Percentiles rank a stretch among this genome's conserved stretches.
These are phyloP conservation scores for Ailanthus altissimus DNA, from an alignment of 345 rosid genomes.

Conservation along the genomic window DNA sequence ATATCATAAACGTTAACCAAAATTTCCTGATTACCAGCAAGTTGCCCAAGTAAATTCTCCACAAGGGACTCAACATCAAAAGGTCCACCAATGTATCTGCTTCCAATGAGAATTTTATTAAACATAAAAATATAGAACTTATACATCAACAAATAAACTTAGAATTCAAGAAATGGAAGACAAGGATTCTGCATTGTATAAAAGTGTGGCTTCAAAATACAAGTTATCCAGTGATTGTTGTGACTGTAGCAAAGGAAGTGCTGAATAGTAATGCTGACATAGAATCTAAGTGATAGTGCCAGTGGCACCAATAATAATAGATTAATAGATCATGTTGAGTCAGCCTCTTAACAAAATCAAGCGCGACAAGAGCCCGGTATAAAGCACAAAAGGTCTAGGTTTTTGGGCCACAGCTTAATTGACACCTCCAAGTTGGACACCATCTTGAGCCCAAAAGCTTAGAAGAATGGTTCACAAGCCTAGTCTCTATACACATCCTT, in stretches of 20 bases:
- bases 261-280: neutral
- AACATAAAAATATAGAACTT: conserved; percentile 3
- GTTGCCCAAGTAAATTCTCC: conserved; percentile 95
- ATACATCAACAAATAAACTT: neutral
- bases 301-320: neutral
- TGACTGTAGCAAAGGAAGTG: neutral
- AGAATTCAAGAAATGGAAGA: conserved; percentile 7
- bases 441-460: neutral
- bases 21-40: conserved; percentile 91
- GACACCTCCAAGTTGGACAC: neutral
- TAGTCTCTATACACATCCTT: neutral
- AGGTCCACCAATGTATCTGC: conserved; percentile 97
- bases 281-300: neutral
- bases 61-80: conserved; percentile 99
- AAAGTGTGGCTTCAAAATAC: neutral
- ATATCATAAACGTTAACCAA: conserved; percentile 90
- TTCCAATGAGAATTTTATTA: conserved; percentile 24
- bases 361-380: neutral
- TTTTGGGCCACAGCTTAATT: neutral
- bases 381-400: neutral
- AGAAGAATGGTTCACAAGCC: neutral
- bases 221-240: neutral
- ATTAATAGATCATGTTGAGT: neutral
- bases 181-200: neutral
- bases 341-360: neutral